Evolutionary conservation across 2,329 filamentous ascomycete species (phyloP).

Genomic region (Calonectria naviculata): DNA sequence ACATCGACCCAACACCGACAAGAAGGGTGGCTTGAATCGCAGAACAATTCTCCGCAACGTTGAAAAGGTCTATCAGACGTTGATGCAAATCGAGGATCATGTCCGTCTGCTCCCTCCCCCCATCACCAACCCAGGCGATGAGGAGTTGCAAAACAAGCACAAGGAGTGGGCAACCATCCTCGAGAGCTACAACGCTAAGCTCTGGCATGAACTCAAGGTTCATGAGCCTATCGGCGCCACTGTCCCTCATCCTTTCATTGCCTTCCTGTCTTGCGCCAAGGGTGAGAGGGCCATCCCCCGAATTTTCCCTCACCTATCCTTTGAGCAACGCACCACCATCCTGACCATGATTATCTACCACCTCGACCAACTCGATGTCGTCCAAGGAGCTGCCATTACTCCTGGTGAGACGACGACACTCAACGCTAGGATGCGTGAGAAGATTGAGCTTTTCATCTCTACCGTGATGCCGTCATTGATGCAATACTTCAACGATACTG

Average conservation of each 20-base stretch:
- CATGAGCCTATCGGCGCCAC: constrained; percentile 88
- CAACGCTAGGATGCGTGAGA: constrained; percentile 85
- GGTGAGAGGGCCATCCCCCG: constrained; percentile 96
- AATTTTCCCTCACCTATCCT: constrained; percentile 92
- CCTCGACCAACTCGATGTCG: constrained; percentile 90
- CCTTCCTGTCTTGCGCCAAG: constrained; percentile 93
- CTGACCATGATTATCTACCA: constrained; percentile 96
- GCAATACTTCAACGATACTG: constrained; percentile 89
- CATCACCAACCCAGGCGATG: constrained; percentile 67
- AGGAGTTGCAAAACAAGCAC: constrained; percentile 77
- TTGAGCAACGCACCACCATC: constrained; percentile 93
- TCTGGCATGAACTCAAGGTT: constrained; percentile 91
- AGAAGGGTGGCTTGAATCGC: constrained; percentile 73
- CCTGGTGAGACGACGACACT: constrained; percentile 77
- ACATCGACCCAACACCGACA: constrained; percentile 62
- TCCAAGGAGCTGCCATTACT: constrained; percentile 81
- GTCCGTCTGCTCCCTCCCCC: constrained; percentile 79
- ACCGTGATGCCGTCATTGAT: constrained; percentile 92
- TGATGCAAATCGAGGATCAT: constrained; percentile 96
- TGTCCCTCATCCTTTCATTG: constrained; percentile 91
- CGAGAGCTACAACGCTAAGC: constrained; percentile 77
- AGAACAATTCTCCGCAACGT: constrained; percentile 89
- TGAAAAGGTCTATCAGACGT: constrained; percentile 84
- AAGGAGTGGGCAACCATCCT: constrained; percentile 75
- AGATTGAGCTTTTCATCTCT: constrained; percentile 89